Percentiles rank a stretch among this genome's conserved stretches.
Conservation (phyloP, 805 yeast species). For the Suhomyces sp. region DNA sequence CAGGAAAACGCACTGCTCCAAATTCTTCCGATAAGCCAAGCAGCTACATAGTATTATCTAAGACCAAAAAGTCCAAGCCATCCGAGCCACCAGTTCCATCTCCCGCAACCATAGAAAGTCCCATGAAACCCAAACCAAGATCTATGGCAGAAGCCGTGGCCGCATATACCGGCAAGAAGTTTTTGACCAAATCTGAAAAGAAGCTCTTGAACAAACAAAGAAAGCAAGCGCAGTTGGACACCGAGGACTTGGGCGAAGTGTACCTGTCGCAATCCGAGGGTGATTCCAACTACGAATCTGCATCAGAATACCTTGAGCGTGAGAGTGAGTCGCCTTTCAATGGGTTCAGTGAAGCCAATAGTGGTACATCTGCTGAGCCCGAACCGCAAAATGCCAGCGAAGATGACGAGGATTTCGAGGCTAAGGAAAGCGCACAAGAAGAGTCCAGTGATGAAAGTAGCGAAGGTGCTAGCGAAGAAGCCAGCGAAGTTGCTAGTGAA, state of each 20-base stretch:
- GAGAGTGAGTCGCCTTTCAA: conserved; percentile 10
- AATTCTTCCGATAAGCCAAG: conserved; percentile 42
- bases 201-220: conserved; percentile 23
- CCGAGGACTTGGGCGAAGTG: conserved; percentile 15
- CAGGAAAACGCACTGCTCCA: conserved; percentile 56
- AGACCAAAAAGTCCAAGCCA: background rate
- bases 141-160: conserved; percentile 61
- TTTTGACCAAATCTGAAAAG: conserved; percentile 47
- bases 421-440: background rate
- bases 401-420: conserved; percentile 10
- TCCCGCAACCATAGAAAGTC: conserved; percentile 8
- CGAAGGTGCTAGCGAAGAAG: background rate
- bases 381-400: conserved; percentile 2
- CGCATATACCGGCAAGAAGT: conserved; percentile 53
- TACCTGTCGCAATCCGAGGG: conserved; percentile 17
- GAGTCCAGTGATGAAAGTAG: background rate
- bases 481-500: background rate
- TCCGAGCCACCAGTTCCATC: conserved; percentile 2
- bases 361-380: background rate
- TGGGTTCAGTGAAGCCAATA: conserved; percentile 9
- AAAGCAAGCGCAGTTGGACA: conserved; percentile 20
- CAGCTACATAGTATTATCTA: conserved; percentile 44
- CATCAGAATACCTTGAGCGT: conserved; percentile 28
- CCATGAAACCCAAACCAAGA: conserved; percentile 32
- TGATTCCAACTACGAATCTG: conserved; percentile 29